Percentiles rank a stretch among this genome's conserved stretches.
phyloP scores from a whole-genome alignment of 75 land plant genomes.

The Pinus taeda region DNA sequence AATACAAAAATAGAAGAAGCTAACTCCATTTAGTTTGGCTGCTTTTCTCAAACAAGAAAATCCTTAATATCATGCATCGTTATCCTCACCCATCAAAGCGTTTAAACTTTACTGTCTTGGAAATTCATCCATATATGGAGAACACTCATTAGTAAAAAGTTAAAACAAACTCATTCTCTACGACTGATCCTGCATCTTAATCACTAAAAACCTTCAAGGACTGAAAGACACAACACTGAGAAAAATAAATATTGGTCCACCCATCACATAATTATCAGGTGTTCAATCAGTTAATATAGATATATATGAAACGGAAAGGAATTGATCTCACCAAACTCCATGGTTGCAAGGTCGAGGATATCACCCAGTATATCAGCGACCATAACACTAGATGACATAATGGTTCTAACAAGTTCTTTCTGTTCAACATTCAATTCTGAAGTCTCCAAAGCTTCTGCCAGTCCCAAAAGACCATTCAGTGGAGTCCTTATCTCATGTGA shows the following conservation, averaged over 20 bases:
- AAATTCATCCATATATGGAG: too few relatives aligned
- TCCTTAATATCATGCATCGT: too few relatives aligned
- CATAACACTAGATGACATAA: constrained; percentile 25
- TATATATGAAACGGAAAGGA: background rate
- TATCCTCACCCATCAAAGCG: too few relatives aligned
- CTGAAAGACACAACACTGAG: too few relatives aligned
- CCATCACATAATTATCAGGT: background rate
- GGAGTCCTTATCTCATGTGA: constrained; percentile 42
- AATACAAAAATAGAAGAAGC: too few relatives aligned
- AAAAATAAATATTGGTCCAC: background rate
- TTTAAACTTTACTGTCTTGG: too few relatives aligned
- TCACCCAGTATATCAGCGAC: constrained; percentile 25
- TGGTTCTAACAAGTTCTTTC: constrained; percentile 28
- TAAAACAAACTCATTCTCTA: too few relatives aligned
- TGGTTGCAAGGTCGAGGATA: constrained; percentile 23
- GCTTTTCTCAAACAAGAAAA: too few relatives aligned
- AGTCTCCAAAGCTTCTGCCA: constrained; percentile 27
- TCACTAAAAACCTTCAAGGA: too few relatives aligned
- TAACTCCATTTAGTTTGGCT: too few relatives aligned
- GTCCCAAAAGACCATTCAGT: constrained; percentile 33
- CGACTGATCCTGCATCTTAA: too few relatives aligned
- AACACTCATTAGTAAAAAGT: too few relatives aligned
- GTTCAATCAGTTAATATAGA: background rate
- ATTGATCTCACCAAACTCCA: constrained; percentile 6
- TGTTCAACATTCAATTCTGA: constrained; percentile 21